Percentiles rank a stretch among this genome's conserved stretches.
phyloP scores from a whole-genome alignment of 768 basidiomycete genomes.

The Rhodotorula kratochvilovae region DNA sequence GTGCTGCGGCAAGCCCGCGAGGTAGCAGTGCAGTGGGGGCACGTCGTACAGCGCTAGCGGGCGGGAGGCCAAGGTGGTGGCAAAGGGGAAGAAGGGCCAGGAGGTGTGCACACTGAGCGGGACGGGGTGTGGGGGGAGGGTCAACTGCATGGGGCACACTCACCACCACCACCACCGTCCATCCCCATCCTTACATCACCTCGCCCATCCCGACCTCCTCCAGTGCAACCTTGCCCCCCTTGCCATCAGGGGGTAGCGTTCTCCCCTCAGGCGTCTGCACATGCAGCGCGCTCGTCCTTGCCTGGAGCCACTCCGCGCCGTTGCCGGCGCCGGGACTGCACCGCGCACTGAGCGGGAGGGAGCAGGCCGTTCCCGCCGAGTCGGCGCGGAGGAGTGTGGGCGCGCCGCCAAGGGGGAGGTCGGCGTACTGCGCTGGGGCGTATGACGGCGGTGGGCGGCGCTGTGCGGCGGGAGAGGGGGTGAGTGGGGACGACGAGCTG shows the following conservation, averaged over 20 bases:
- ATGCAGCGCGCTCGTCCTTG: constrained; percentile 13
- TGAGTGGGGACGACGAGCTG: neutral
- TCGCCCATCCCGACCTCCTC: neutral
- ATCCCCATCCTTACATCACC: too few species aligned
- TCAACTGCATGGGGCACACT: too few species aligned
- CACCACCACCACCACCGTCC: too few species aligned
- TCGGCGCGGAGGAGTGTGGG: neutral
- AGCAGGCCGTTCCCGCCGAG: neutral
- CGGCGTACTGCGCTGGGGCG: neutral
- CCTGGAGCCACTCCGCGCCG: constrained; percentile 29
- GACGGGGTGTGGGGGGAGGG: neutral
- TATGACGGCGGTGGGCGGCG: constrained; percentile 1
- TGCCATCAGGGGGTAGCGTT: neutral
- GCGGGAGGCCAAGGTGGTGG: neutral
- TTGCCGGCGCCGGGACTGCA: constrained; percentile 2
- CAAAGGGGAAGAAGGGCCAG: constrained; percentile 1
- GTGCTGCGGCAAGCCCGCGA: constrained; percentile 31
- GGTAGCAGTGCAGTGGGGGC: constrained; percentile 26
- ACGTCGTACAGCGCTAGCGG: constrained; percentile 23
- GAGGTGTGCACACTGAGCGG: neutral
- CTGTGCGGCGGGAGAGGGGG: constrained; percentile 1
- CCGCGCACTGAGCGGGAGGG: constrained; percentile 11
- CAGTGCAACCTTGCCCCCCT: neutral
- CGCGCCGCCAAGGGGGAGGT: neutral
- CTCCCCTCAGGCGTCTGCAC: neutral